Evolutionary conservation across 1,284 basidiomycete species (phyloP), one percentile per base, ranked within the genome.

Genomic region (Amylostereum areolatum): DNA sequence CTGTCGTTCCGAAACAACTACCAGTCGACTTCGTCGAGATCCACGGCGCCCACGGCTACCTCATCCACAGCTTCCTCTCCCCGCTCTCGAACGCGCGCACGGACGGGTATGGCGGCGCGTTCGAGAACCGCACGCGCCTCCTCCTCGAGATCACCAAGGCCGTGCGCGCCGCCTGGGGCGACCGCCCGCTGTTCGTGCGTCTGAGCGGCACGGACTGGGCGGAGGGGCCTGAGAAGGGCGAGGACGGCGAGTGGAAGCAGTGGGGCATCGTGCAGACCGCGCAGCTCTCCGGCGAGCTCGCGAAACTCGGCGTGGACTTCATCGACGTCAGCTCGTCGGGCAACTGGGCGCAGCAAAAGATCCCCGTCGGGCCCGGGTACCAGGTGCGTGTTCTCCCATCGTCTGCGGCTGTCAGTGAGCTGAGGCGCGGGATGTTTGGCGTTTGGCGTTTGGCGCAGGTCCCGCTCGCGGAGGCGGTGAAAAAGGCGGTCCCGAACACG

Each of bases 221-320:
- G n/a, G 81, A 84, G 51, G 78, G 80, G 0, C 78, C 81, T 2
- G 85, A 88, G 60, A 72, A 76, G 56, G 72, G 71, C 48, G 70
- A 71, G 27, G 66, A 78, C 27, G 82, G 78, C 18, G 64, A 68
- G 47, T 88, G 80, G 78, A 74, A 69, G 50, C 73, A 78, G 47
- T 91, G 88, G 85, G 89, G 88, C 10, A 72, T 89, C 46, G 83
- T 90, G 63, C 89, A 92, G 66, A 86, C 77, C 59, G 83, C 73
- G 34, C 57, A 81, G 40, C 71, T 83, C 41, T 73, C 75, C 2
- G 73, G 72, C 27, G 74, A 81, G 62, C 63, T 91, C 53, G 62
- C 75, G 55, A 75, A 80, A 51, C 56, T 81, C 8, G 85, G 84
- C 6, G 72, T 90, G 10, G 89, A 91, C 61, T 68, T 92, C 30